These are phyloP conservation scores for Albifimbria verrucaria DNA, from an alignment of 2,329 filamentous ascomycete genomes.

Conservation along the genomic window DNA sequence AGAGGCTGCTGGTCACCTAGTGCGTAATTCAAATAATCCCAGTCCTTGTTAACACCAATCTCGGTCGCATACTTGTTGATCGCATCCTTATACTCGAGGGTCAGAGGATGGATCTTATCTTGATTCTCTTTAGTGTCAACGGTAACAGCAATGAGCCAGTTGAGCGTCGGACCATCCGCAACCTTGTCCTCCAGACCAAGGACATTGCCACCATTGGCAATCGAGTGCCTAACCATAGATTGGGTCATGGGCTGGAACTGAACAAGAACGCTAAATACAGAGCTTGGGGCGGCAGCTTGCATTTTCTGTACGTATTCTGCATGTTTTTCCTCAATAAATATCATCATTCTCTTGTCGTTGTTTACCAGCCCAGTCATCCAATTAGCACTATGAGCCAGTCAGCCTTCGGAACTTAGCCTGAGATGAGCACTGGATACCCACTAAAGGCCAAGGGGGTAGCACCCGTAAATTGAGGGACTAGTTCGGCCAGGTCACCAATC, in stretches of 20 bases:
- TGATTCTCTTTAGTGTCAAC: constrained; percentile 32
- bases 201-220: constrained; percentile 24
- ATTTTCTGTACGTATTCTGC: constrained; percentile 23
- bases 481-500: constrained; percentile 19
- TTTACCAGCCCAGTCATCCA: constrained; percentile 29
- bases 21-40: constrained; percentile 43
- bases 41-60: constrained; percentile 27
- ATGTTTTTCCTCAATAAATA: constrained; percentile 25
- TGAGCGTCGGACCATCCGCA: constrained; percentile 29
- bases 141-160: constrained; percentile 36
- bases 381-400: constrained; percentile 15
- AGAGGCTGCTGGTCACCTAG: constrained; percentile 34
- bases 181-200: constrained; percentile 30
- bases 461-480: constrained; percentile 27
- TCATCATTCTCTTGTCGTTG: constrained; percentile 24
- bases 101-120: constrained; percentile 25
- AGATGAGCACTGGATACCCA: not conserved
- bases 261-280: constrained; percentile 21
- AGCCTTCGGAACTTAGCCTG: not conserved
- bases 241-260: constrained; percentile 29
- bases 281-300: constrained; percentile 18
- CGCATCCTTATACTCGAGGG: constrained; percentile 18
- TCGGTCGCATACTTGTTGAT: constrained; percentile 21
- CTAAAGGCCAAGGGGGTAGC: constrained; percentile 27
- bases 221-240: constrained; percentile 20